Base-by-base conservation (phyloP, 2,329 filamentous ascomycete species). In the Alternaria consortialis region DNA sequence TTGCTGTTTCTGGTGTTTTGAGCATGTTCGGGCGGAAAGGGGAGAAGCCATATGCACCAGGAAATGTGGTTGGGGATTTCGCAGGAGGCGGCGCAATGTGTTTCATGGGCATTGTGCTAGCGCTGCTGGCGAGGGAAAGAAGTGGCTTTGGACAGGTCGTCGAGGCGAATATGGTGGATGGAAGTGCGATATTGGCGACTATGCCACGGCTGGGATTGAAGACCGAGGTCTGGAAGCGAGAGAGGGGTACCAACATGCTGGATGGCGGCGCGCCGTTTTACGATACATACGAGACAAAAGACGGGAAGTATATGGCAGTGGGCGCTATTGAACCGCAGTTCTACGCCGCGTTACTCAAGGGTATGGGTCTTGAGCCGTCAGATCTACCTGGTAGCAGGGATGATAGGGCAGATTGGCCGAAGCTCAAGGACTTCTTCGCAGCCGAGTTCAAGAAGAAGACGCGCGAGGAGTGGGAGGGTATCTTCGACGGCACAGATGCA, bases 81-180 rank as follows among this genome's bases (percentile, higher is more conserved):
- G 95, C 92, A 0, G 94, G 93, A 32, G 94, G 94, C 20, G 94
- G 94, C 34, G 89, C 91, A 0, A 89, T 88, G 66, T 89, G 95
- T 42, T 92, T 95, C 71, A 83, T 93, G 60, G 94, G 94, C 0
- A 88, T 98, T 5, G 78, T 97, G 56, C 83, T 97, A 20, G 94
- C 95, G 0, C 79, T 98, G 60, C 72, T 96, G 9, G 84, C 88
- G 13, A 83, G 93, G 34, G 81, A 84, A 50, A 81, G 79, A 43
- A 88, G 84, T 0, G 92, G 92, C 0, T 63, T 80, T 2, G 94
- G 94, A 0, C 94, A 97, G 80, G 90, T 97, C 12, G 93, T 98
- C 8, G 93, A 97, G 80, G 92, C 92, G 15, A 97, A 97, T 78
- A 98, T 98, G 94, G 94, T 97, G 12, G 94, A 98, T 80, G 94